These are phyloP conservation scores for Brettanomyces nanus DNA, from an alignment of 805 yeast genomes.

Conservation along the genomic window DNA sequence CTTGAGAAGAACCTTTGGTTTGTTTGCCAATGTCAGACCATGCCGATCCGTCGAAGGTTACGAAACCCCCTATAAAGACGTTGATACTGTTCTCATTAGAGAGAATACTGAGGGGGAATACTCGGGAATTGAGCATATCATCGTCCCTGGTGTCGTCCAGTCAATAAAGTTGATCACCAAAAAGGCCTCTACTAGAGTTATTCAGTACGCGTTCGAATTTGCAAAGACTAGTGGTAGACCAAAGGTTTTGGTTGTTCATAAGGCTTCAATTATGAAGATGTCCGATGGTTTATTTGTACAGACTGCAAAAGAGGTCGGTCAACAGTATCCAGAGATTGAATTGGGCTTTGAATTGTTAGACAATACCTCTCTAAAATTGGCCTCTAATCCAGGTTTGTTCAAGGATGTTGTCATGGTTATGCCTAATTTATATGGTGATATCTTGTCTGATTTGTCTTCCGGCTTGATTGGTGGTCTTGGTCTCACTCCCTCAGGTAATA, in stretches of 20 bases:
- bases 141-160: conserved; percentile 97
- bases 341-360: conserved; percentile 85
- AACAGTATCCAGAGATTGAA: conserved; percentile 87
- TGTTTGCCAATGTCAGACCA: conserved; percentile 96
- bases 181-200: conserved; percentile 93
- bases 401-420: conserved; percentile 85
- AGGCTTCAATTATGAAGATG: conserved; percentile 96
- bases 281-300: conserved; percentile 95
- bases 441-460: conserved; percentile 94
- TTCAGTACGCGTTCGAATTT: conserved; percentile 95
- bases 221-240: conserved; percentile 84
- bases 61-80: conserved; percentile 83
- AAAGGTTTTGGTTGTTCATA: conserved; percentile 91
- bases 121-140: conserved; percentile 97
- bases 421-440: conserved; percentile 99
- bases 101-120: conserved; percentile 99
- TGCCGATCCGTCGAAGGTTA: conserved; percentile 90
- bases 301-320: conserved; percentile 81
- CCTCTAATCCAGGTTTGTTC: conserved; percentile 83
- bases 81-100: conserved; percentile 92
- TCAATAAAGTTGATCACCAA: conserved; percentile 94
- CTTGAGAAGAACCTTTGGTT: conserved; percentile 90
- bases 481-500: conserved; percentile 97
- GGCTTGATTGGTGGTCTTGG: conserved; percentile 99
- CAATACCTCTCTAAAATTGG: conserved; percentile 87